These are phyloP conservation scores for Fusarium siculi DNA, from an alignment of 2,329 filamentous ascomycete species.

Conservation along the genomic window DNA sequence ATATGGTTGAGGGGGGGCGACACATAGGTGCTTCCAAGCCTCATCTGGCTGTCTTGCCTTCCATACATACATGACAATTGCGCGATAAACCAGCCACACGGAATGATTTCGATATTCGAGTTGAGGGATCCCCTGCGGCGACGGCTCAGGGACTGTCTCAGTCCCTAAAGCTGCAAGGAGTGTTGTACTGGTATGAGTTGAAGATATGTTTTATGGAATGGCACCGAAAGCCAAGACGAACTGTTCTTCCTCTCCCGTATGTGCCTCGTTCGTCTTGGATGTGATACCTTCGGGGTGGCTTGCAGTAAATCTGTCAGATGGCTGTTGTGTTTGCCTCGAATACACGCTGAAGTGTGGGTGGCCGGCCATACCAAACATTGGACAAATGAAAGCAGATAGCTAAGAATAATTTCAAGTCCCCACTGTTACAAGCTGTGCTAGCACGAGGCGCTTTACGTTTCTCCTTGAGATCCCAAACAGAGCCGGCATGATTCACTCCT, in stretches of 20 bases:
- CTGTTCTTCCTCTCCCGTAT: conserved; percentile 7
- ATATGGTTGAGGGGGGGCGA: background rate
- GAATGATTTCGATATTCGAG: background rate
- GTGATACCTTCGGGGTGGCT: conserved; percentile 33
- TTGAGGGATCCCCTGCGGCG: conserved; percentile 1
- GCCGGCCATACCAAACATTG: background rate
- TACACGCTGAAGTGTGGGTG: conserved; percentile 17
- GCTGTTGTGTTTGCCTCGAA: conserved; percentile 24
- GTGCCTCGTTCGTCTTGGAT: conserved; percentile 14
- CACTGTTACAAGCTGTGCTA: conserved; percentile 2
- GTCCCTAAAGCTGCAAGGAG: conserved; percentile 15
- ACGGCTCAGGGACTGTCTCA: conserved; percentile 12
- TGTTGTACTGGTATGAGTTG: conserved; percentile 1
- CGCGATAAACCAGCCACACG: conserved; percentile 9
- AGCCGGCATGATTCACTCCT: conserved; percentile 11
- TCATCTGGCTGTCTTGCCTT: conserved; percentile 12
- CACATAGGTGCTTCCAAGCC: conserved; percentile 5
- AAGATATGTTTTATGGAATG: background rate
- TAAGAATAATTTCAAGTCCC: conserved; percentile 20
- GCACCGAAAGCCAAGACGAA: background rate
- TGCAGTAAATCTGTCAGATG: conserved; percentile 29
- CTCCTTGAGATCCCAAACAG: conserved; percentile 18
- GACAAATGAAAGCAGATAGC: conserved; percentile 4
- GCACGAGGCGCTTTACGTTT: conserved; percentile 33
- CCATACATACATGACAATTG: background rate